These are phyloP conservation scores for Scheffersomyces quercinus DNA, from an alignment of 1,139 yeast species.

Conservation along the genomic window DNA sequence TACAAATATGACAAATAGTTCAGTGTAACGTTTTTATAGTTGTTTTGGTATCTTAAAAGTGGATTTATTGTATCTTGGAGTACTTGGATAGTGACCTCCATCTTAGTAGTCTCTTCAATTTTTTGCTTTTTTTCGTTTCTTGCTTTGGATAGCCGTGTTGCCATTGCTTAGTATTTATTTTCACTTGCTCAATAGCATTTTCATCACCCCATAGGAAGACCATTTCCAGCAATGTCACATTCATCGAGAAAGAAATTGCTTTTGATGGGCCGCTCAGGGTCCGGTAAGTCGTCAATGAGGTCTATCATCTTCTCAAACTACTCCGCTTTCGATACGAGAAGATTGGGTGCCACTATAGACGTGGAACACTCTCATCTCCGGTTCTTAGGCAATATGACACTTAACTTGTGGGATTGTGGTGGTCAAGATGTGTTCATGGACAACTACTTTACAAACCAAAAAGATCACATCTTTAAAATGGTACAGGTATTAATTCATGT, in stretches of 20 bases:
- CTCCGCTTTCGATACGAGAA: constrained; percentile 93
- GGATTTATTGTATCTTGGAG: no score
- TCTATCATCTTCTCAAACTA: constrained; percentile 93
- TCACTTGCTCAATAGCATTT: no score
- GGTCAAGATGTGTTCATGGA: constrained; percentile 98
- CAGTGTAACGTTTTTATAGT: no score
- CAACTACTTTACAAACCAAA: constrained; percentile 81
- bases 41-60: no score
- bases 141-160: no score
- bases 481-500: constrained; percentile 97
- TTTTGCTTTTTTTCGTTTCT: no score
- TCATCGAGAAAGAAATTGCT: constrained; percentile 46
- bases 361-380: constrained; percentile 95
- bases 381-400: constrained; percentile 91
- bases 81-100: no score
- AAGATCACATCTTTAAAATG: constrained; percentile 91
- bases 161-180: no score
- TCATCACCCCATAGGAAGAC: no score
- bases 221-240: constrained; percentile 19
- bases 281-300: constrained; percentile 97
- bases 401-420: constrained; percentile 98
- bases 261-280: constrained; percentile 88
- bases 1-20: no score
- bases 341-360: constrained; percentile 96
- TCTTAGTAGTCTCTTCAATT: no score